Conservation (phyloP, 2,329 filamentous ascomycete genomes). For the Sporothrix pallida region DNA sequence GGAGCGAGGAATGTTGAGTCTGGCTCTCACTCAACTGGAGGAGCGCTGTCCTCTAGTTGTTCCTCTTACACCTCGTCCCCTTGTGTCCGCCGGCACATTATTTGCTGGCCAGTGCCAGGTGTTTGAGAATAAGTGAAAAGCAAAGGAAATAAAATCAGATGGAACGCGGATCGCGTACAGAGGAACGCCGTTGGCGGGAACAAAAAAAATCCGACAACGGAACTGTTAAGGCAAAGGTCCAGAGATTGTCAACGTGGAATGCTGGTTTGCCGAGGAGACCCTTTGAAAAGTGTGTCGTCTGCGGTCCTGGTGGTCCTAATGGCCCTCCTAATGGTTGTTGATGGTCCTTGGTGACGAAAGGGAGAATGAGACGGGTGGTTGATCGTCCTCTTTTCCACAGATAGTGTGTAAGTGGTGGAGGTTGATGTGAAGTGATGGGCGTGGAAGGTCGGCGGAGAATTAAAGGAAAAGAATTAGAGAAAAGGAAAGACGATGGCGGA, state of each 20-base stretch:
- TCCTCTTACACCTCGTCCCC: constrained; percentile 31
- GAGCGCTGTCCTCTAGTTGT: background rate
- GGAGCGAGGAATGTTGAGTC: background rate
- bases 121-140: background rate
- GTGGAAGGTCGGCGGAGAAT: constrained; percentile 5
- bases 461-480: background rate
- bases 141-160: too few species aligned
- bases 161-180: background rate
- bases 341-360: constrained; percentile 9
- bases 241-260: constrained; percentile 3
- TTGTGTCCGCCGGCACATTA: constrained; percentile 6
- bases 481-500: constrained; percentile 1
- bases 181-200: background rate
- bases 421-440: constrained; percentile 5
- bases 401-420: constrained; percentile 16
- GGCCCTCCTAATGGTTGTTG: too few species aligned
- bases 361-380: constrained; percentile 15
- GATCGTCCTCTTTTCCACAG: constrained; percentile 13
- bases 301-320: background rate
- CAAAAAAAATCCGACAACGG: background rate
- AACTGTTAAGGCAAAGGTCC: background rate
- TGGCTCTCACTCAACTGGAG: background rate
- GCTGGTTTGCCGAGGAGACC: background rate
- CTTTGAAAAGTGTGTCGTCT: background rate
- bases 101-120: constrained; percentile 9